These are phyloP conservation scores for Eucalyptus decipiens DNA, from an alignment of 345 rosid genomes.

Conservation along the genomic window DNA sequence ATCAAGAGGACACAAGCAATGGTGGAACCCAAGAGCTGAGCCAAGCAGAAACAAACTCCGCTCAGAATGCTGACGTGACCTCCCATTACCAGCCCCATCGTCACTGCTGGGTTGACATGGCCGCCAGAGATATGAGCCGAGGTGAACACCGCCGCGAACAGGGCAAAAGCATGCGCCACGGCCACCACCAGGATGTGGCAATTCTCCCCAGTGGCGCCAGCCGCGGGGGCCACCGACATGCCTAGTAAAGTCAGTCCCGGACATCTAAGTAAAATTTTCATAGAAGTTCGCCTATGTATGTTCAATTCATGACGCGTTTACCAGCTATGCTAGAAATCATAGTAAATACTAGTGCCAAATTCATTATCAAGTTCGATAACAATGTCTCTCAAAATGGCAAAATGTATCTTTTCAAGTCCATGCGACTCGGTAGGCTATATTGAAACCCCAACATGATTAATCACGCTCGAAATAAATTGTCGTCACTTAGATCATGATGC, in stretches of 20 bases:
- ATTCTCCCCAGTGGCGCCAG: not conserved
- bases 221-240: not conserved
- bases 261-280: not conserved
- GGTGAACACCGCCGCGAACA: not conserved
- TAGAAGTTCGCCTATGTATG: not conserved
- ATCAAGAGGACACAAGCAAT: not conserved
- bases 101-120: constrained; percentile 4
- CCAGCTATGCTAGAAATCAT: not conserved
- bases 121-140: constrained; percentile 1
- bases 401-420: not conserved
- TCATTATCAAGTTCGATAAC: not conserved
- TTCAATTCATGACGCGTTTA: not conserved
- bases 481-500: not conserved
- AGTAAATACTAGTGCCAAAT: not conserved
- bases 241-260: not conserved
- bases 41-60: not conserved
- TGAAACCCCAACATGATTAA: not conserved
- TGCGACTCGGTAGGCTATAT: not conserved
- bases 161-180: not conserved
- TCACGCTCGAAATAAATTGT: not conserved
- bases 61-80: not conserved
- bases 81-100: not conserved
- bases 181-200: not conserved
- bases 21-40: not conserved
- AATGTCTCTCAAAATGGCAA: not conserved